Percentiles rank a stretch among this genome's conserved stretches.
Evolutionary conservation across 169 alveolate genomes (phyloP).

Genomic region (Plasmodium berghei): DNA sequence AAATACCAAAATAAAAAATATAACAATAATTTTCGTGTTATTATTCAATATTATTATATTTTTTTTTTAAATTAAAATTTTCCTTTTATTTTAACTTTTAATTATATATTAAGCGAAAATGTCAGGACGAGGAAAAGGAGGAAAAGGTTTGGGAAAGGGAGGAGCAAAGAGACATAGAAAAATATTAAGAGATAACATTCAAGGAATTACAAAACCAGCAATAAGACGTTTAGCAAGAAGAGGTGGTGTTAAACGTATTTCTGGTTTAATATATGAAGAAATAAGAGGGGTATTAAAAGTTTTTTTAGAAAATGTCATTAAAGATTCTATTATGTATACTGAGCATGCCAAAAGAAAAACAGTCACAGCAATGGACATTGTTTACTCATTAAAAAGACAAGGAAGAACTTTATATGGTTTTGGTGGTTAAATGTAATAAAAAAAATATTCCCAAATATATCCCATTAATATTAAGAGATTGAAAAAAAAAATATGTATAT

Average conservation of each 20-base stretch:
- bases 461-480: background rate
- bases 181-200: constrained; percentile 97
- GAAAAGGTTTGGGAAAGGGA: constrained; percentile 99
- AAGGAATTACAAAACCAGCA: constrained; percentile 99
- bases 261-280: constrained; percentile 99
- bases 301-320: constrained; percentile 98
- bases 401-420: constrained; percentile 99
- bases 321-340: constrained; percentile 99
- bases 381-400: constrained; percentile 99
- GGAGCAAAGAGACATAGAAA: constrained; percentile 99
- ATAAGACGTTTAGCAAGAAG: constrained; percentile 99
- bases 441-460: background rate
- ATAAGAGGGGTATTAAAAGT: constrained; percentile 98
- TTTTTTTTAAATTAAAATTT: constrained; percentile 6
- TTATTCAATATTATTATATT: constrained; percentile 12
- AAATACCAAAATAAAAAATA: background rate
- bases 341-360: constrained; percentile 99
- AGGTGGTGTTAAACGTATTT: constrained; percentile 99
- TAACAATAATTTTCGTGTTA: background rate
- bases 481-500: background rate
- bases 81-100: constrained; percentile 27
- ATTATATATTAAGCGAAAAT: constrained; percentile 84
- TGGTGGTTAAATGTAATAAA: constrained; percentile 94
- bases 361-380: constrained; percentile 99
- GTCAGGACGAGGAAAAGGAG: constrained; percentile 98